phyloP scores from a whole-genome alignment of 805 yeast species.

The Wickerhamomyces ciferrii region DNA sequence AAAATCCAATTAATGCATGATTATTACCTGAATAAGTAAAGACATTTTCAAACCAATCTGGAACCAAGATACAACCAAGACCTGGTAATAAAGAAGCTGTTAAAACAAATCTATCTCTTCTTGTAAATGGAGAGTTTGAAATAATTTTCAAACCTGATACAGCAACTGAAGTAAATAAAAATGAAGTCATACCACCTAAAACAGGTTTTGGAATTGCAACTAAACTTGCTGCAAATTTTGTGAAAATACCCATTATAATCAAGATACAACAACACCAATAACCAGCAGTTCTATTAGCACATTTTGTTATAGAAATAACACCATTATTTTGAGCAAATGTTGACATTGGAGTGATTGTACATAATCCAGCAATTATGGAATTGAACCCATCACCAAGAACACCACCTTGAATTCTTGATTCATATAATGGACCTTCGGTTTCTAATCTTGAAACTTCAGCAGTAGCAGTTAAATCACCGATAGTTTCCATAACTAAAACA shows the following conservation, averaged over 20 bases:
- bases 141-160: slow-evolving; percentile 70
- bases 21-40: slow-evolving; percentile 67
- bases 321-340: slow-evolving; percentile 95
- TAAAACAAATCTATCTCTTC: slow-evolving; percentile 70
- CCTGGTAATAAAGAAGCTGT: slow-evolving; percentile 65
- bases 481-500: slow-evolving; percentile 83
- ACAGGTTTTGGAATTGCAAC: slow-evolving; percentile 77
- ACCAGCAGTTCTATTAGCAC: slow-evolving; percentile 81
- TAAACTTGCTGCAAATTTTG: slow-evolving; percentile 85
- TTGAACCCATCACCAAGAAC: slow-evolving; percentile 83
- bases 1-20: slow-evolving; percentile 50
- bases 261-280: slow-evolving; percentile 76
- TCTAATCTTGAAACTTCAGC: slow-evolving; percentile 84
- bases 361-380: slow-evolving; percentile 70
- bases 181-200: slow-evolving; percentile 85
- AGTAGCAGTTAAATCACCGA: slow-evolving; percentile 92
- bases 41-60: slow-evolving; percentile 57
- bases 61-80: slow-evolving; percentile 59
- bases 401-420: slow-evolving; percentile 90
- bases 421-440: slow-evolving; percentile 77
- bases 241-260: slow-evolving; percentile 80
- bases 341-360: slow-evolving; percentile 83
- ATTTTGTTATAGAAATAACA: slow-evolving; percentile 85
- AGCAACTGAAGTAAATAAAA: slow-evolving; percentile 70
- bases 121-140: slow-evolving; percentile 44